Percentiles rank a stretch among this genome's conserved stretches.
Evolutionary conservation across 208 protist genomes (phyloP).

Genomic region (Trypanosoma cruzi): DNA sequence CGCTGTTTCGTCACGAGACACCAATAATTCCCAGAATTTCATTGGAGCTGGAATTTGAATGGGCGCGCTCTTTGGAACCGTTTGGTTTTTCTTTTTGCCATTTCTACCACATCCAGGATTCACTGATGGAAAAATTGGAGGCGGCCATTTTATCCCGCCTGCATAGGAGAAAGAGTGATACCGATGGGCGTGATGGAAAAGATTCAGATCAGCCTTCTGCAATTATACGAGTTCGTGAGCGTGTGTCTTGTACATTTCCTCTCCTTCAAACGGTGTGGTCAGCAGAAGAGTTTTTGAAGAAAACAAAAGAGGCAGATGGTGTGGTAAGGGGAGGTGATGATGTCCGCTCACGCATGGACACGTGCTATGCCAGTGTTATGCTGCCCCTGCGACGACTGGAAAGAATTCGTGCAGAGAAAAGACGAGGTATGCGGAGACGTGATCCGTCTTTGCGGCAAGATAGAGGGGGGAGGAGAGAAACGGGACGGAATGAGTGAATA

Average conservation of each 20-base stretch:
- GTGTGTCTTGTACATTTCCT: slow-evolving; percentile 17
- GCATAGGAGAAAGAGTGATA: neutral
- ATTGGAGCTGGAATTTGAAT: neutral
- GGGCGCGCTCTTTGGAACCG: neutral
- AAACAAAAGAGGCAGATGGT: neutral
- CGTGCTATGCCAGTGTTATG: slow-evolving; percentile 24
- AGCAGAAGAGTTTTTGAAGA: neutral
- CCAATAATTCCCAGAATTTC: slow-evolving; percentile 2
- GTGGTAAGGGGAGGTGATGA: neutral
- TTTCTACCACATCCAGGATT: slow-evolving; percentile 9
- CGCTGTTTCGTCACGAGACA: slow-evolving; percentile 11
- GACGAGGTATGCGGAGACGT: neutral
- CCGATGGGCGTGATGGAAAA: neutral
- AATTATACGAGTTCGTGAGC: slow-evolving; percentile 13
- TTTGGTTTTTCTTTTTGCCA: slow-evolving; percentile 13
- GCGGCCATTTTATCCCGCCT: neutral
- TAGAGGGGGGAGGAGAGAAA: neutral
- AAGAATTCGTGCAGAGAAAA: slow-evolving; percentile 14
- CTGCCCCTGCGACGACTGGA: slow-evolving; percentile 20
- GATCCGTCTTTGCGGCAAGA: neutral
- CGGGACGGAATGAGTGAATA: neutral
- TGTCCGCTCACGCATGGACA: slow-evolving; percentile 19
- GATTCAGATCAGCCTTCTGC: neutral
- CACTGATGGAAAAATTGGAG: slow-evolving; percentile 11
- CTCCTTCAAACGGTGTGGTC: slow-evolving; percentile 18